phyloP scores from a whole-genome alignment of 1,139 yeast species.

The Magnusiomyces paraingens region DNA sequence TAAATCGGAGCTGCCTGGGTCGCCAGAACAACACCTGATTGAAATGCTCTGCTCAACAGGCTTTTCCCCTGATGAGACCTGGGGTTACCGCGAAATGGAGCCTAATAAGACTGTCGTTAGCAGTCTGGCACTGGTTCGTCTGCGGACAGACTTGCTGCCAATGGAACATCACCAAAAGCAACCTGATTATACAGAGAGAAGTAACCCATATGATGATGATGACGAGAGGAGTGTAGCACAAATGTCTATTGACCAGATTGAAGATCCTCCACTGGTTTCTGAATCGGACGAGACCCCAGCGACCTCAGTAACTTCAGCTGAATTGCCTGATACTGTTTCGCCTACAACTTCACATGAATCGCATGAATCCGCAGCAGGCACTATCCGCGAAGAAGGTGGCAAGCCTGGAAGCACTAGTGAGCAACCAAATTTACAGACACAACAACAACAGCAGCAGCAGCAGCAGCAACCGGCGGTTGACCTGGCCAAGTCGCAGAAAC shows the following conservation, averaged over 20 bases:
- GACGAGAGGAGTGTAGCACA: background rate
- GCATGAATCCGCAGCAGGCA: background rate
- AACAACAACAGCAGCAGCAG: background rate
- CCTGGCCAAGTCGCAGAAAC: slow-evolving; percentile 55
- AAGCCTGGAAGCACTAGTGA: background rate
- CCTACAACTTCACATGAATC: background rate
- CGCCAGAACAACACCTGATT: slow-evolving; percentile 90
- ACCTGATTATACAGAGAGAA: background rate
- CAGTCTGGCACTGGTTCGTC: slow-evolving; percentile 75
- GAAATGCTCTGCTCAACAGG: slow-evolving; percentile 94
- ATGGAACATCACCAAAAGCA: background rate
- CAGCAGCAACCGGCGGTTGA: slow-evolving; percentile 17
- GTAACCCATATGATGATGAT: slow-evolving; percentile 8
- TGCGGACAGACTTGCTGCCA: slow-evolving; percentile 25
- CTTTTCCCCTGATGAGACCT: slow-evolving; percentile 54
- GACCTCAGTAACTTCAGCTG: background rate
- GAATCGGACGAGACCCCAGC: background rate
- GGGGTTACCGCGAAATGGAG: slow-evolving; percentile 88
- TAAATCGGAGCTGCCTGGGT: slow-evolving; percentile 49
- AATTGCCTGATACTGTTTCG: background rate
- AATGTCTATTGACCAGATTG: background rate
- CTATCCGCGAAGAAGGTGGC: background rate
- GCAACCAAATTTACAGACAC: background rate
- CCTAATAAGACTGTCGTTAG: slow-evolving; percentile 81
- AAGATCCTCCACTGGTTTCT: background rate